A percentile compares a stretch with the other conserved stretches of the same genome.
phyloP scores from a whole-genome alignment of 306 rosid genomes.

The Inga leiocalycina region DNA sequence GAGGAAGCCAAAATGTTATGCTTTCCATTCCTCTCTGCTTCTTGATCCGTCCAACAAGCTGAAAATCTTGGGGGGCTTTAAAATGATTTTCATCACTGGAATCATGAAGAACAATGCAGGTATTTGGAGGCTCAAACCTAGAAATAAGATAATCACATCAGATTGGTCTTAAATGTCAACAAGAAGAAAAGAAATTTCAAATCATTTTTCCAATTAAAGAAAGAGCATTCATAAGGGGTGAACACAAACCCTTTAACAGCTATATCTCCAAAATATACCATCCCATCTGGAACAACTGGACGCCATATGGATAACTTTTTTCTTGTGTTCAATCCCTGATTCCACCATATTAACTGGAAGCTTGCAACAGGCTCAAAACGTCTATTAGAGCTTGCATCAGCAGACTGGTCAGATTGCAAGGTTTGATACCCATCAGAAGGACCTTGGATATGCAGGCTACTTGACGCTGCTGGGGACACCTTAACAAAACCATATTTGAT shows the following conservation, averaged over 20 bases:
- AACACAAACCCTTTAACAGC: conserved; percentile 75
- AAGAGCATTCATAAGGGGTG: conserved; percentile 22
- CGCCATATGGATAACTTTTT: conserved; percentile 92
- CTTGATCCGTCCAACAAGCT: conserved; percentile 81
- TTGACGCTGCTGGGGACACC: conserved; percentile 42
- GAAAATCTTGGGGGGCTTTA: conserved; percentile 79
- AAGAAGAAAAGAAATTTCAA: conserved; percentile 28
- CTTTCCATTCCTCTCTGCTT: conserved; percentile 86
- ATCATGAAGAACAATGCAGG: conserved; percentile 80
- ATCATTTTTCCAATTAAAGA: background rate
- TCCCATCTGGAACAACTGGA: conserved; percentile 80
- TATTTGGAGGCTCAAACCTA: conserved; percentile 94
- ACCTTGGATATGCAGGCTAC: conserved; percentile 44
- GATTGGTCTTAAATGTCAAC: conserved; percentile 20
- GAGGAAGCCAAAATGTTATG: conserved; percentile 91
- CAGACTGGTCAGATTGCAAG: conserved; percentile 47
- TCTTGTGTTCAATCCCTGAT: conserved; percentile 72
- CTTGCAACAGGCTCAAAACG: conserved; percentile 80
- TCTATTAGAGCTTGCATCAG: conserved; percentile 56
- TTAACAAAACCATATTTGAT: conserved; percentile 69
- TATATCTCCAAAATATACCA: conserved; percentile 86
- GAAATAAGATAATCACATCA: conserved; percentile 25
- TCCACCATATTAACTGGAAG: conserved; percentile 92
- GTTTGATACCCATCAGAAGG: conserved; percentile 41
- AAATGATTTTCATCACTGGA: conserved; percentile 66